Conservation (phyloP, 495 filamentous ascomycete species). For the Xylaria venustula region DNA sequence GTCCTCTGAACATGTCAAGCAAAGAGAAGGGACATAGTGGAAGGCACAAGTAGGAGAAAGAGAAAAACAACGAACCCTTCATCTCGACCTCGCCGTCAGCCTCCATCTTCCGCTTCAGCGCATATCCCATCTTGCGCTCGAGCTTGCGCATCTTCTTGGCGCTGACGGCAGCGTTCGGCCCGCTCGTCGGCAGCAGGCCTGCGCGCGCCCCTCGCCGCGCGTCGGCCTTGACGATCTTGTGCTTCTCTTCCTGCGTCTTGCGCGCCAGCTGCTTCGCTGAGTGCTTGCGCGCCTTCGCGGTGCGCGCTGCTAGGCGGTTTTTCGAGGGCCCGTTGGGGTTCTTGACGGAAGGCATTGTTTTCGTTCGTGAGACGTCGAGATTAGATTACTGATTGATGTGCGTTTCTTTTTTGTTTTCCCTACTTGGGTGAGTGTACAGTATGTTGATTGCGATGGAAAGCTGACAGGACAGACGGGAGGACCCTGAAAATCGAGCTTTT, state of each 20-base stretch:
- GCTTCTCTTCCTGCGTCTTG: constrained; percentile 13
- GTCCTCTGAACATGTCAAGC: background rate
- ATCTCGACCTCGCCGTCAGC: constrained; percentile 39
- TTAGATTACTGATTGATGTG: too few species aligned
- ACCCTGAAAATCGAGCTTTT: too few species aligned
- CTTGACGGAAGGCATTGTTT: constrained; percentile 40
- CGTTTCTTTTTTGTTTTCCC: too few species aligned
- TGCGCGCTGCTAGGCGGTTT: constrained; percentile 38
- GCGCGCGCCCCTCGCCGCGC: constrained; percentile 33
- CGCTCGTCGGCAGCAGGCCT: constrained; percentile 44
- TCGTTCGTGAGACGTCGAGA: too few species aligned
- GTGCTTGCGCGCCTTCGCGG: constrained; percentile 29
- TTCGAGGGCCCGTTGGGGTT: constrained; percentile 48
- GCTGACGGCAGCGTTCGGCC: constrained; percentile 38
- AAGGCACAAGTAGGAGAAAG: too few species aligned
- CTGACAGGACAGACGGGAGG: too few species aligned
- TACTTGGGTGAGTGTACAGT: too few species aligned
- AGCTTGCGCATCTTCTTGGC: constrained; percentile 45
- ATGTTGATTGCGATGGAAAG: too few species aligned
- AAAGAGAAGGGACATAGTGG: background rate
- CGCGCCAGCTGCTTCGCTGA: constrained; percentile 23
- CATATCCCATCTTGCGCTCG: constrained; percentile 39
- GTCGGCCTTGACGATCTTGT: constrained; percentile 33
- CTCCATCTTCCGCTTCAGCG: constrained; percentile 41
- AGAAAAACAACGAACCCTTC: constrained; percentile 38